These are phyloP conservation scores for Cynara cardunculus DNA, from an alignment of 129 eudicot species.

Conservation along the genomic window DNA sequence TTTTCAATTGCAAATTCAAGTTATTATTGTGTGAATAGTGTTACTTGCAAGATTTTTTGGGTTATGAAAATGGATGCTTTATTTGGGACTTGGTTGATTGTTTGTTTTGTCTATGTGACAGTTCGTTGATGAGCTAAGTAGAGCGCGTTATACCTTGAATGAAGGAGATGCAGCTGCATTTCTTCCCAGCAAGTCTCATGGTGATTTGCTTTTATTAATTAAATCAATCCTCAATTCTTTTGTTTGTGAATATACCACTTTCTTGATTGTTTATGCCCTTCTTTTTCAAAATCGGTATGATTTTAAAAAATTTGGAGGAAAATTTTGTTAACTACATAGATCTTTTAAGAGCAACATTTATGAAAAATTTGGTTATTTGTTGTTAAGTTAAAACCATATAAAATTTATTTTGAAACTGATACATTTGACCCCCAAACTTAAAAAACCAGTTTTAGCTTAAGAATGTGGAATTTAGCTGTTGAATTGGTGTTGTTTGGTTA, in stretches of 20 bases:
- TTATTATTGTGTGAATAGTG: not conserved
- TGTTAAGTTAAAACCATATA: not conserved
- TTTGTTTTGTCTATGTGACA: slow-evolving; percentile 13
- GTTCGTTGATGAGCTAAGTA: slow-evolving; percentile 68
- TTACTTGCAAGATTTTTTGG: not conserved
- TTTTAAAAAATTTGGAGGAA: not conserved
- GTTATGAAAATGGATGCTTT: not conserved
- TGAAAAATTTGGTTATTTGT: not conserved
- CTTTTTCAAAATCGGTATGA: not conserved
- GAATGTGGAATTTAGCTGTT: not conserved
- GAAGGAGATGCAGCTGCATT: slow-evolving; percentile 95
- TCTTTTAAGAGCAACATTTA: not conserved
- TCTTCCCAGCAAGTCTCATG: slow-evolving; percentile 90
- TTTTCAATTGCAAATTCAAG: not conserved
- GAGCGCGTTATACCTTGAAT: slow-evolving; percentile 58
- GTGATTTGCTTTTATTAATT: slow-evolving; percentile 30
- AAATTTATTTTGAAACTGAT: not conserved
- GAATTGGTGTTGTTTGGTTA: slow-evolving; percentile 12
- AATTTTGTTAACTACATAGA: not conserved
- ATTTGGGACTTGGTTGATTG: not conserved
- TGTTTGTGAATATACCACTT: not conserved
- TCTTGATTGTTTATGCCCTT: not conserved
- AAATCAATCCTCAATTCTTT: not conserved
- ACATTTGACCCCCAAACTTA: not conserved
- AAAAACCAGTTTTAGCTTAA: not conserved